Percentiles rank a stretch among this genome's conserved stretches.
phyloP scores from a whole-genome alignment of 768 basidiomycete genomes.

The Lactarius evosmus region DNA sequence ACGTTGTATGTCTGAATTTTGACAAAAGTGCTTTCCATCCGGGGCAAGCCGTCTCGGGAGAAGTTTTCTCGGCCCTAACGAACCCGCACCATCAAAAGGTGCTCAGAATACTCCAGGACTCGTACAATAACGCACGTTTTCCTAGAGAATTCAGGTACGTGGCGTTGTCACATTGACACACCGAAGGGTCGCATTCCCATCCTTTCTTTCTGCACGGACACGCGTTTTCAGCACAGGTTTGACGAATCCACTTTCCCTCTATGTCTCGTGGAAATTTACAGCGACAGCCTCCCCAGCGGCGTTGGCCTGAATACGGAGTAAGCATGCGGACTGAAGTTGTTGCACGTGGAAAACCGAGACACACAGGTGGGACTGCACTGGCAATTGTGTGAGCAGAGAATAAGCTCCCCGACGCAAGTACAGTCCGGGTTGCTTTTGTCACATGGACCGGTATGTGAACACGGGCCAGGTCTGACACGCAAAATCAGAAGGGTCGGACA shows the following conservation, averaged over 20 bases:
- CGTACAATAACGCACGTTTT: neutral
- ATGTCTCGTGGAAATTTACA: slow-evolving; percentile 9
- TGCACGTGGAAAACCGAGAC: slow-evolving; percentile 20
- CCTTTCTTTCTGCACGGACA: slow-evolving; percentile 52
- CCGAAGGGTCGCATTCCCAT: slow-evolving; percentile 67
- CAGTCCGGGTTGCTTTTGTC: slow-evolving; percentile 39
- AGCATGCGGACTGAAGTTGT: neutral
- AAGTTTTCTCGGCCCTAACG: neutral
- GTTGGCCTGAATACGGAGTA: slow-evolving; percentile 42
- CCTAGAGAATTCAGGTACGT: slow-evolving; percentile 29
- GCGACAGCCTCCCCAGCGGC: slow-evolving; percentile 58
- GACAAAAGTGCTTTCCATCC: slow-evolving; percentile 2
- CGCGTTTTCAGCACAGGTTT: slow-evolving; percentile 37
- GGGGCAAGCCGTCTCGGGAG: neutral
- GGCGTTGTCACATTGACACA: slow-evolving; percentile 53
- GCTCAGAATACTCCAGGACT: neutral
- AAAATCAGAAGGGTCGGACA: neutral
- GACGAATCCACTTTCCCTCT: slow-evolving; percentile 15
- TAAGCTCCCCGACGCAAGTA: slow-evolving; percentile 46
- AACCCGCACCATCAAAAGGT: neutral
- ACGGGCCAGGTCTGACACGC: slow-evolving; percentile 42
- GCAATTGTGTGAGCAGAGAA: slow-evolving; percentile 57
- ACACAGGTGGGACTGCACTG: slow-evolving; percentile 50
- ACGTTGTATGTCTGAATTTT: slow-evolving; percentile 21
- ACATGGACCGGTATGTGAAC: slow-evolving; percentile 58